A percentile compares a stretch with the other conserved stretches of the same genome.
phyloP scores from a whole-genome alignment of 306 rosid genomes.

The Inga oerstediana region DNA sequence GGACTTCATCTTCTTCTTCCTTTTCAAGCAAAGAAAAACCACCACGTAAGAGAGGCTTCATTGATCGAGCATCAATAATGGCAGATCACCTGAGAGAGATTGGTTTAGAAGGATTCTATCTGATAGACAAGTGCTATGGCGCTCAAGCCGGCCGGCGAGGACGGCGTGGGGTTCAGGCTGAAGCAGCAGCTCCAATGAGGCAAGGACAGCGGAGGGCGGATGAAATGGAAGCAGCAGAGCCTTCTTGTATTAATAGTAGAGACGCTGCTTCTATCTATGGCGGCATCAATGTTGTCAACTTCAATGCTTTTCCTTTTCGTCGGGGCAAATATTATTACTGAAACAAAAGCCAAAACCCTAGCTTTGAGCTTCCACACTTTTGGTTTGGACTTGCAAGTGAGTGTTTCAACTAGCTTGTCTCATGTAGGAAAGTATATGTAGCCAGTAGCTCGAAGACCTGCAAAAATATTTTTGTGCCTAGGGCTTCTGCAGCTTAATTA shows the following conservation, averaged over 20 bases:
- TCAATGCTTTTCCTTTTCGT: background rate
- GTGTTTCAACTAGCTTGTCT: background rate
- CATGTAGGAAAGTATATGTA: background rate
- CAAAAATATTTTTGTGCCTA: background rate
- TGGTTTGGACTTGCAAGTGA: background rate
- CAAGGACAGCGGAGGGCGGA: background rate
- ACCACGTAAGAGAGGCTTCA: background rate
- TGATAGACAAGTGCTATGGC: background rate
- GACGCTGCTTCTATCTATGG: background rate
- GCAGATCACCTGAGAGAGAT: background rate
- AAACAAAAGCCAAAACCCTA: background rate
- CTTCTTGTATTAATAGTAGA: background rate
- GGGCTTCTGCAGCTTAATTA: constrained; percentile 12
- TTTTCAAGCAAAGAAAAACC: background rate
- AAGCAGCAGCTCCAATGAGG: background rate
- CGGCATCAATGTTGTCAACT: background rate
- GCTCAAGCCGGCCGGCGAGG: background rate
- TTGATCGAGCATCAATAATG: background rate
- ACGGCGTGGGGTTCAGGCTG: background rate
- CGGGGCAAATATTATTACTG: background rate
- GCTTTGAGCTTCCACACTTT: background rate
- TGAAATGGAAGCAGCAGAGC: background rate
- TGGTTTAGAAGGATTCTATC: background rate
- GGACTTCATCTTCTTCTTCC: background rate
- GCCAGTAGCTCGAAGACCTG: constrained; percentile 5